Evolutionary conservation across 2,329 filamentous ascomycete species (phyloP), one percentile per base, ranked within the genome.

Genomic region (Aspergillus hortae): DNA sequence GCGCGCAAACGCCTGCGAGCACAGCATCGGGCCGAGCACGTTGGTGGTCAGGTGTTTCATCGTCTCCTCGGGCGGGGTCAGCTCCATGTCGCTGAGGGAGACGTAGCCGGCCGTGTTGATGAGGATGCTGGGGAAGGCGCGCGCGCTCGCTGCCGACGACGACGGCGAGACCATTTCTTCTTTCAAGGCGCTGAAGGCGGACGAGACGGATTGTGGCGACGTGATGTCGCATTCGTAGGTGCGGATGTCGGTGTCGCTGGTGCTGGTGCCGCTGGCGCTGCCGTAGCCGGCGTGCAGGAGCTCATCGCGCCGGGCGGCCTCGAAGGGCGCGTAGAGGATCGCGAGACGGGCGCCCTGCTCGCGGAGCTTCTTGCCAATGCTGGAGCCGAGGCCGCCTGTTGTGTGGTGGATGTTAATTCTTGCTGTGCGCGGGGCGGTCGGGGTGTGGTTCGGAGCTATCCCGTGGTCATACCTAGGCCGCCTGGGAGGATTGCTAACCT

Each of bases 141-240:
- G 44, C 3, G 72, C 65, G 0, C 46, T 10, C 1, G 41, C 2
- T 3, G 54, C 41, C 2, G 59, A 52, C 6, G 57, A 52, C 0
- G 35, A 32, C 1, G 56, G 56, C 2, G 49, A 27, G 2, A 61
- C 46, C 12, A 59, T 47, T 7, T 65, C 56, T 2, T 70, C 67
- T 3, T 66, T 45, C 11, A 80, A 51, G 0, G 65, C 57, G 4
- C 65, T 59, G 27, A 77, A 78, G 0, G 71, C 75, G 2, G 68
- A 64, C 15, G 71, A 67, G 2, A 84, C 75, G 0, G 75, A 75
- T 5, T 75, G 68, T 14, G 74, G 63, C 1, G 73, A 73, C 1
- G 77, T 77, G 53, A 80, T 74, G 56, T 81, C 77, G 65, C 76
- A 79, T 63, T 70, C 66, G 35, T 72, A 70, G 4, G 67, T 62